Evolutionary conservation across 2,329 filamentous ascomycete species (phyloP).

Genomic region (Dendryphion nanum): DNA sequence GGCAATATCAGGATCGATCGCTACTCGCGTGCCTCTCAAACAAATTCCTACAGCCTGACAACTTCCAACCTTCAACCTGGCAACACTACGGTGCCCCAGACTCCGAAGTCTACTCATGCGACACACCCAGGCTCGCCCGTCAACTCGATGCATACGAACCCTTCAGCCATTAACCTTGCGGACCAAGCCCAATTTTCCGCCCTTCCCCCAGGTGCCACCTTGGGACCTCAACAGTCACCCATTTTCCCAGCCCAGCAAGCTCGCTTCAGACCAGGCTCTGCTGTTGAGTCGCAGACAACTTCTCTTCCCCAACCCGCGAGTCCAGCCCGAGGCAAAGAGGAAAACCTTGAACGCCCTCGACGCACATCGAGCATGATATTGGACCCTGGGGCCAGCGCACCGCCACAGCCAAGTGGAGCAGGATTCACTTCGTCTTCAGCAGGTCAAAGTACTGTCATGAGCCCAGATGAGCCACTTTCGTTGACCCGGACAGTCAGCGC

Average conservation of each 20-base stretch:
- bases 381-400: conserved; percentile 18
- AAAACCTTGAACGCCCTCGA: conserved; percentile 20
- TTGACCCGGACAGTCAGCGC: conserved; percentile 23
- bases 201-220: conserved; percentile 30
- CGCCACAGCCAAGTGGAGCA: conserved; percentile 22
- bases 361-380: conserved; percentile 31
- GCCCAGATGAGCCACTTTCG: conserved; percentile 7
- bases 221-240: conserved; percentile 22
- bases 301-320: conserved; percentile 20
- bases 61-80: conserved; percentile 33
- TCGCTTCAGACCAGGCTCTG: conserved; percentile 27
- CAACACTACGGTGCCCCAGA: conserved; percentile 19
- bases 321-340: conserved; percentile 18
- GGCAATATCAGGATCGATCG: conserved; percentile 35
- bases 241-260: conserved; percentile 36
- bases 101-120: conserved; percentile 27
- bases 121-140: conserved; percentile 39
- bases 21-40: conserved; percentile 41
- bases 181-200: conserved; percentile 29
- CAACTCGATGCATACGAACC: conserved; percentile 41
- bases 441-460: neutral
- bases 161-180: conserved; percentile 37
- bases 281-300: conserved; percentile 16
- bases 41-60: conserved; percentile 30
- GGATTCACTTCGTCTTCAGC: neutral